Conservation (phyloP, 257 asterid species). For the Plantago major region DNA sequence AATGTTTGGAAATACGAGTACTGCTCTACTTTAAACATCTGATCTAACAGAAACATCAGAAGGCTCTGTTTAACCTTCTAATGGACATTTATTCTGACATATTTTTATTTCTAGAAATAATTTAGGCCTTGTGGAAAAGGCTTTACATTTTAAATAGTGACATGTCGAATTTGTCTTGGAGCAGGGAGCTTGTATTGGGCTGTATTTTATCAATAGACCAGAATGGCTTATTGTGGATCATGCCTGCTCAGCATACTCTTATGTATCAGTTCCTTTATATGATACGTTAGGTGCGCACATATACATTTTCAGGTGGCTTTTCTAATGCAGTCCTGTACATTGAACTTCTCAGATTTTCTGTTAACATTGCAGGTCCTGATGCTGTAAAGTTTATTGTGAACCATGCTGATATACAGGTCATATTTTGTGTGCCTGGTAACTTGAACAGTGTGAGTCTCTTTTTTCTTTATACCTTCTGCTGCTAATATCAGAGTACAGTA, state of each 20-base stretch:
- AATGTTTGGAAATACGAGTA: too few relatives aligned
- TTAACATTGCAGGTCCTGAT: constrained; percentile 53
- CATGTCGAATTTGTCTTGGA: constrained; percentile 10
- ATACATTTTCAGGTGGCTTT: constrained; percentile 2
- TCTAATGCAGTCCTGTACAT: not conserved
- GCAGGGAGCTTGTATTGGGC: constrained; percentile 63
- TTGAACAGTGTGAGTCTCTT: constrained; percentile 38
- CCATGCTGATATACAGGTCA: constrained; percentile 54
- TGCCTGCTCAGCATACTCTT: constrained; percentile 73
- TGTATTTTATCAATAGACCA: constrained; percentile 63
- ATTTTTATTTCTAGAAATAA: not conserved
- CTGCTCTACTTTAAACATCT: too few relatives aligned
- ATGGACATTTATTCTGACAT: not conserved
- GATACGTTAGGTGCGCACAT: constrained; percentile 54
- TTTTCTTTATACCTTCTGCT: not conserved
- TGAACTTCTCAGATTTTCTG: not conserved
- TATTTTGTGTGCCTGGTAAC: constrained; percentile 54
- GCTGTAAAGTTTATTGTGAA: constrained; percentile 63
- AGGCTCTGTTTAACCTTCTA: not conserved
- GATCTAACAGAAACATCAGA: not conserved
- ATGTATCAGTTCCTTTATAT: constrained; percentile 59
- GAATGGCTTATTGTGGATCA: constrained; percentile 71
- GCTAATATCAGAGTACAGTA: not conserved
- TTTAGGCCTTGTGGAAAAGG: not conserved
- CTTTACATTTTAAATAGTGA: constrained; percentile 2